Percentiles rank a stretch among this genome's conserved stretches.
Conservation (phyloP, 2,329 filamentous ascomycete genomes). For the Fusarium temperatum region DNA sequence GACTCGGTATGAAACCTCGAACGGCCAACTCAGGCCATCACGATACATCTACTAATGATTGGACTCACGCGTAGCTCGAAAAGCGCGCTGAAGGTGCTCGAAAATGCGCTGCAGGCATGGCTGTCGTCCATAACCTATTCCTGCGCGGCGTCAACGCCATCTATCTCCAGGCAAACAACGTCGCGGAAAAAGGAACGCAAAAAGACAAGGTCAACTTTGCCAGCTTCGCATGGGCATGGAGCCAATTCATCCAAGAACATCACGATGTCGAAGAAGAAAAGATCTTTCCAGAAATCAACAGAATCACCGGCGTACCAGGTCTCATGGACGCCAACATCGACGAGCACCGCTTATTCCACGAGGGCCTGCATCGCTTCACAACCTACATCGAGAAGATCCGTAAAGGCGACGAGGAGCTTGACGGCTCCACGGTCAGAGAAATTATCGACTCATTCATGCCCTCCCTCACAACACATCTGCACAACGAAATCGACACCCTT, state of each 20-base stretch:
- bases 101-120: slow-evolving; percentile 45
- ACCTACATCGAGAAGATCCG: slow-evolving; percentile 46
- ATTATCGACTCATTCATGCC: slow-evolving; percentile 45
- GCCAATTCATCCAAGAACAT: slow-evolving; percentile 48
- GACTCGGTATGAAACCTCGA: slow-evolving; percentile 26
- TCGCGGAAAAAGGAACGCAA: slow-evolving; percentile 39
- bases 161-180: slow-evolving; percentile 49
- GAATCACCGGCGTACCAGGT: slow-evolving; percentile 45
- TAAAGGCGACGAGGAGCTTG: slow-evolving; percentile 42
- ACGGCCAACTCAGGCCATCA: rapidly evolving
- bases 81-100: slow-evolving; percentile 32
- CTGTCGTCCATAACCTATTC: slow-evolving; percentile 49
- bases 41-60: rapidly evolving
- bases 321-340: slow-evolving; percentile 54
- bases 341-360: slow-evolving; percentile 53
- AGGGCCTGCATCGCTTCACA: slow-evolving; percentile 46
- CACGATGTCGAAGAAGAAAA: slow-evolving; percentile 51
- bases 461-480: slow-evolving; percentile 48
- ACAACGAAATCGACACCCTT: slow-evolving; percentile 51
- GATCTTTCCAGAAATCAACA: slow-evolving; percentile 52
- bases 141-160: slow-evolving; percentile 51
- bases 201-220: slow-evolving; percentile 48
- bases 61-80: background rate
- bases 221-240: slow-evolving; percentile 47
- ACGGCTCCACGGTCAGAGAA: slow-evolving; percentile 40